Evolutionary conservation across 352 stramenopile species (phyloP).

Genomic region (Phytopythium delawarense): DNA sequence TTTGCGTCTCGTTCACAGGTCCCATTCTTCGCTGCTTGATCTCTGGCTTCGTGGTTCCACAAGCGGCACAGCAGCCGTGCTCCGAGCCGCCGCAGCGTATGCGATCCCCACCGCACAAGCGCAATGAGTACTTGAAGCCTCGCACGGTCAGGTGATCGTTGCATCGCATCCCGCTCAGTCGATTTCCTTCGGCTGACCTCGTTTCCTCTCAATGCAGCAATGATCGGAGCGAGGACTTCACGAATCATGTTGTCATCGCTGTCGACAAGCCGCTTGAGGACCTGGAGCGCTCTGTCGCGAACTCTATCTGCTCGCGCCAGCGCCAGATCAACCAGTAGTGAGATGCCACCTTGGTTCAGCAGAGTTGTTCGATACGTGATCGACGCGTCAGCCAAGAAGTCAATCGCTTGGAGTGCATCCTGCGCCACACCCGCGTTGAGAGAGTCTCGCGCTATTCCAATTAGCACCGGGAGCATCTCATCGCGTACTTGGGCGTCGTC

Average conservation of each 20-base stretch:
- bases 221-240: not conserved
- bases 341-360: not conserved
- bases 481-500: not conserved
- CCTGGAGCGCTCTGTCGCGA: not conserved
- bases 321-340: not conserved
- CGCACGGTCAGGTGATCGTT: not conserved
- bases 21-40: no score
- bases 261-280: not conserved
- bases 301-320: not conserved
- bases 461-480: not conserved
- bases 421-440: not conserved
- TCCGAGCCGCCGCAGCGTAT: not conserved
- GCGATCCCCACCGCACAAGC: not conserved
- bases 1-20: no score
- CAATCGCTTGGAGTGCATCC: not conserved
- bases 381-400: not conserved
- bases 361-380: not conserved
- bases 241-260: not conserved
- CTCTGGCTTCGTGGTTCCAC: not conserved
- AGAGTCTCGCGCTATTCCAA: not conserved
- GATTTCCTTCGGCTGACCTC: no score
- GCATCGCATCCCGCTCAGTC: no score
- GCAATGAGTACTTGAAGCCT: not conserved
- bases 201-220: not conserved
- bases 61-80: not conserved